phyloP scores from a whole-genome alignment of 192 early-diverging fungal species.

The Coemansia sp. region DNA sequence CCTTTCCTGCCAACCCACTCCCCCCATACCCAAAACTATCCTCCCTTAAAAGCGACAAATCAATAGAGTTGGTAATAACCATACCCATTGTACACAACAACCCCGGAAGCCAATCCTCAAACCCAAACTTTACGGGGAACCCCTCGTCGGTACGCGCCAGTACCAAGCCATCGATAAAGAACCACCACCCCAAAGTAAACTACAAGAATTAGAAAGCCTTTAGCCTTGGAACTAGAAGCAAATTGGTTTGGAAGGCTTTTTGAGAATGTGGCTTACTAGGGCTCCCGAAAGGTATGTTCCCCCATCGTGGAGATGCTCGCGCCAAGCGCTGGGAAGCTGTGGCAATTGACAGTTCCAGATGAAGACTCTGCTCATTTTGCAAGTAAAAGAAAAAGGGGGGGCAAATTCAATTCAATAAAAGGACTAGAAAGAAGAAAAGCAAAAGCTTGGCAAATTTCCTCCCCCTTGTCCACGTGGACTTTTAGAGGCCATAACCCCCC shows the following conservation, averaged over 20 bases:
- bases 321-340: slow-evolving; percentile 30
- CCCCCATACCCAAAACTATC: slow-evolving; percentile 45
- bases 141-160: slow-evolving; percentile 18
- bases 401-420: not conserved
- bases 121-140: slow-evolving; percentile 30
- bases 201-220: no score
- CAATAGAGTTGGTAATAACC: slow-evolving; percentile 52
- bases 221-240: no score
- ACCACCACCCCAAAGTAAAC: slow-evolving; percentile 52
- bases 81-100: slow-evolving; percentile 48
- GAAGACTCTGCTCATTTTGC: slow-evolving; percentile 38
- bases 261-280: no score
- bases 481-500: no score
- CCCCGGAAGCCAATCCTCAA: slow-evolving; percentile 51
- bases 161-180: slow-evolving; percentile 51
- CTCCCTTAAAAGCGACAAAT: slow-evolving; percentile 45
- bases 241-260: no score
- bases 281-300: slow-evolving; percentile 48
- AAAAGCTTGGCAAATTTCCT: no score
- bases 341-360: slow-evolving; percentile 47
- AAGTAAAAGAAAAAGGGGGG: not conserved
- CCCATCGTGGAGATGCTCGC: slow-evolving; percentile 38
- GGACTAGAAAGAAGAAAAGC: not conserved
- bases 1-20: slow-evolving; percentile 39
- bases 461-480: no score